Percentiles rank a stretch among this genome's conserved stretches.
Evolutionary conservation across 768 basidiomycete species (phyloP).

Genomic region (Serendipita sp.): DNA sequence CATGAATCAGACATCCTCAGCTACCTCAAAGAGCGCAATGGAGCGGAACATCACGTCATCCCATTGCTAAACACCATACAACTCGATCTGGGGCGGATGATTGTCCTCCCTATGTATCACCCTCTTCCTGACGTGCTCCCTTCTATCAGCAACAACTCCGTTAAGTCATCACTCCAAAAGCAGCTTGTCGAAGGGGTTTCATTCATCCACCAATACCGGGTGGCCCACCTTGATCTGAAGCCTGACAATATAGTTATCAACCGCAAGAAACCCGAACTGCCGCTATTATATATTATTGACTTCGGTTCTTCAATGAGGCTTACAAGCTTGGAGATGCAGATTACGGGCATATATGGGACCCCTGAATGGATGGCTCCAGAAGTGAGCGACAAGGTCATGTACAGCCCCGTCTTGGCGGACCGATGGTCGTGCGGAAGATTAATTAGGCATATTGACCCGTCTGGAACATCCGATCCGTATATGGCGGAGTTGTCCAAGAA

Average conservation of each 20-base stretch:
- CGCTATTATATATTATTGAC: background rate
- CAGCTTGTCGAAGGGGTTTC: background rate
- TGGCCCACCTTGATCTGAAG: slow-evolving; percentile 2
- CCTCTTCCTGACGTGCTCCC: background rate
- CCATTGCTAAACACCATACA: background rate
- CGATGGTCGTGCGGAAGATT: background rate
- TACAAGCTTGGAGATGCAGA: background rate
- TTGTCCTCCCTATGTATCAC: background rate
- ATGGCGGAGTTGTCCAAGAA: too few species aligned
- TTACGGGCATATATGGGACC: background rate
- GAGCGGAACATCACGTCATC: background rate
- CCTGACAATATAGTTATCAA: background rate
- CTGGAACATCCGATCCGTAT: too few species aligned
- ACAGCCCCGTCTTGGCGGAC: background rate
- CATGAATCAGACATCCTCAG: background rate
- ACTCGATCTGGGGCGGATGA: background rate
- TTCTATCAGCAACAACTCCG: background rate
- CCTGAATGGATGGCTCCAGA: background rate
- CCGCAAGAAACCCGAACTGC: background rate
- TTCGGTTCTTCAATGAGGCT: background rate
- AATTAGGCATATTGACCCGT: background rate
- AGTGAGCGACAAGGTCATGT: background rate
- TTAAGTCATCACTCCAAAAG: background rate
- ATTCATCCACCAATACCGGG: background rate
- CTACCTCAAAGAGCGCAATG: background rate